Base-by-base conservation (phyloP, 805 yeast species). In the Saccharomycopsis babjevae region DNA sequence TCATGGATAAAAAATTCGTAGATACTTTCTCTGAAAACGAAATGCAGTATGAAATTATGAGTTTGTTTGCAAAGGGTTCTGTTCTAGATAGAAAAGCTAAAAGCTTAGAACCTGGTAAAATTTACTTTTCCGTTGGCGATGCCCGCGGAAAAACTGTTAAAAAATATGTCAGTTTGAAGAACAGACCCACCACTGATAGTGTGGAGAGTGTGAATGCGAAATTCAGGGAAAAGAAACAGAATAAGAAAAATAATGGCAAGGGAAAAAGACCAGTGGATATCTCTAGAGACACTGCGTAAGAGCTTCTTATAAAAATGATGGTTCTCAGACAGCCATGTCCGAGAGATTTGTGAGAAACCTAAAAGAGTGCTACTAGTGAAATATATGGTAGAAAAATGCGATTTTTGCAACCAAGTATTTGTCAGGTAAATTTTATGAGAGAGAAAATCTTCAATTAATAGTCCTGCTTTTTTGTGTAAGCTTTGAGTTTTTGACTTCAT, bases 141-240 rank as follows among this genome's bases (percentile, higher is more conserved):
- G 97, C 97, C 0, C 71, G 73, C 34, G 96, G 94, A 0, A 78
- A 83, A 58, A 75, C 80, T n/a, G 76, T 77, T 56, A 74, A 77
- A 15, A 75, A 72, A 18, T 89, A 91, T 69, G 77, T 79, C 4
- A 86, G 87, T 7, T 70, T 90, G 50, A 66, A 68, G 10, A 70
- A 83, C 30, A 77, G 97, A 61, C 81, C 79, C 16, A 72, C 79
- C 54, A 76, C 83, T 62, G 93, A 85, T 18, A 69, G 86, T 1
- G 86, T 82, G n/a, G 90, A 86, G 57, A 80, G 73, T 16, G 83
- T 86, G 11, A 93, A 93, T 70, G 82, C 76, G 46, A 81, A 83
- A 65, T 88, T 85, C 76, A 68, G 71, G 65, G 72, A 81, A 78
- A 69, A 78, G 73, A 63, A 71, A 28, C 32, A 46, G n/a, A 46